Conservation (phyloP, 768 basidiomycete genomes). For the Suillus subalutaceus region DNA sequence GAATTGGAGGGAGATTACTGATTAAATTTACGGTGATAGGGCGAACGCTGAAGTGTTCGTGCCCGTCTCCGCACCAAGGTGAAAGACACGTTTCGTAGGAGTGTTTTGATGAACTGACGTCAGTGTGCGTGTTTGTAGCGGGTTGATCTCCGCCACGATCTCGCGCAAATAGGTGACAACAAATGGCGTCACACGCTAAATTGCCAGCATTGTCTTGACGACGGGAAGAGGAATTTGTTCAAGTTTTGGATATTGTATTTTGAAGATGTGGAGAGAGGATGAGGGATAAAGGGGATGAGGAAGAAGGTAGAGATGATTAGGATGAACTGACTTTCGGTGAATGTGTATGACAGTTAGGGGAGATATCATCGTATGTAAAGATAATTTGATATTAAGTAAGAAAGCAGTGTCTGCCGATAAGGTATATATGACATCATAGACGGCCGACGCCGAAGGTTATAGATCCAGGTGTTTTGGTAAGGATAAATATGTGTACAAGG, state of each 20-base stretch:
- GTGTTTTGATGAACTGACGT: constrained; percentile 27
- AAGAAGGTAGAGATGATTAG: neutral
- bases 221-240: constrained; percentile 19
- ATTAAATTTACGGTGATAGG: constrained; percentile 44
- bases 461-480: constrained; percentile 20
- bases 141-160: constrained; percentile 64
- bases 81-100: constrained; percentile 30
- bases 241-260: neutral
- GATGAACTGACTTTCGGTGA: neutral
- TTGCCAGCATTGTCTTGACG: constrained; percentile 34
- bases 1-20: constrained; percentile 30
- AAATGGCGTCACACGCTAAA: constrained; percentile 31
- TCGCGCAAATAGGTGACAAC: constrained; percentile 32
- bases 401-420: constrained; percentile 9
- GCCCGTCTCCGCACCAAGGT: constrained; percentile 88
- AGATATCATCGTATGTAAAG: neutral
- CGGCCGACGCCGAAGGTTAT: neutral
- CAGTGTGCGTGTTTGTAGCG: constrained; percentile 39
- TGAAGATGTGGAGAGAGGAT: neutral
- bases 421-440: constrained; percentile 12
- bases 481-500: constrained; percentile 39
- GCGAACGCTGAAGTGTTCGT: constrained; percentile 84
- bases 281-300: neutral
- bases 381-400: constrained; percentile 3
- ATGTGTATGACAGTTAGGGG: constrained; percentile 8